Base-by-base conservation (phyloP, 1,284 basidiomycete species). In the Tilletia indica region DNA sequence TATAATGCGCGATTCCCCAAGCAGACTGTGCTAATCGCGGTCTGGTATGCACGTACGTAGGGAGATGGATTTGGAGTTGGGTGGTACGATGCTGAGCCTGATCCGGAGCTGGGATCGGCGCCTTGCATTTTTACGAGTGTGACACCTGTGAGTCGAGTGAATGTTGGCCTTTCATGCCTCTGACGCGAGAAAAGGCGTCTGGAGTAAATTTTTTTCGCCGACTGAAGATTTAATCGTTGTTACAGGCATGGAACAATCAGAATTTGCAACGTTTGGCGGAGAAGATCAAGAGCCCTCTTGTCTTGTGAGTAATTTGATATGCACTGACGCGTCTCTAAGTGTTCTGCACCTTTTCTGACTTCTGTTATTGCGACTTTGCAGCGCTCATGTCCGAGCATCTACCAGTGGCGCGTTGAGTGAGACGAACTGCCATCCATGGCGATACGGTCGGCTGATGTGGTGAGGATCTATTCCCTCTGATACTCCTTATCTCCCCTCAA, bases 81-180 rank as follows among this genome's bases (percentile, higher is more conserved):
- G 89, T 86, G 85, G 92, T 89, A 84, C 72, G 81, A 79, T 70
- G 75, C 78, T 45, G 71, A 47, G 2, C 70, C 68, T 5, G 75
- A 77, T 68, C 71, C 74, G 0, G 78, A 78, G 42, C 70, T 78
- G 2, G 79, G 78, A 36, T 70, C 68, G 14, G 36, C 78, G 21
- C 95, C 95, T 9, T 97, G 96, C 85, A 92, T 98, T 73, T 98
- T 97, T 85, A 97, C 94, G 68, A 93, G 92, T n/a, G 91, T 97
- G 21, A 94, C 93, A 4, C 95, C 80, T 47, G 70, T 71, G 49
- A 56, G 31, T 36, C 25, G 25, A 31, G 25, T 31, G 25, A 31
- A 31, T 31, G 25, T 2, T 31, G 25, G 25, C 25, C 25, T 31
- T 31, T 31, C 25, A 31, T 31, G 25, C 25, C 25, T 31, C 1